Evolutionary conservation across 2,329 filamentous ascomycete species (phyloP).

Genomic region (Ceratocystis cubensis): DNA sequence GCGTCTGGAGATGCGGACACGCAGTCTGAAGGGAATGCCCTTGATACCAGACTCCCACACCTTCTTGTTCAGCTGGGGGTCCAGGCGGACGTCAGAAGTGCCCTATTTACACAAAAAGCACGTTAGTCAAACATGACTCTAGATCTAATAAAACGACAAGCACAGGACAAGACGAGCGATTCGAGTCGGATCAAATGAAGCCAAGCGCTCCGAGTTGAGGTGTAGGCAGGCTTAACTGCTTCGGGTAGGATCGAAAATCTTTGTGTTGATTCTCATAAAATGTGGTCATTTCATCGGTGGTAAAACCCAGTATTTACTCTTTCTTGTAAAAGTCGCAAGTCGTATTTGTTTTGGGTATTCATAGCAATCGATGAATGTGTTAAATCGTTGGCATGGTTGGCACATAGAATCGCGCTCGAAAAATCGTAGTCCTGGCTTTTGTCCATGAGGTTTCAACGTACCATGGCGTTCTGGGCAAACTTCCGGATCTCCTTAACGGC

Average conservation of each 20-base stretch:
- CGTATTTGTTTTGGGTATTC: neutral
- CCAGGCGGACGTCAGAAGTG: conserved; percentile 90
- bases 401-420: neutral
- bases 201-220: neutral
- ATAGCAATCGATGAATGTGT: neutral
- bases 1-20: conserved; percentile 97
- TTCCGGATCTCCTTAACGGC: conserved; percentile 99
- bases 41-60: conserved; percentile 99
- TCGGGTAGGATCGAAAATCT: neutral
- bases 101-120: conserved; percentile 44
- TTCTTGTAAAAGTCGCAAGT: neutral
- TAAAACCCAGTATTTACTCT: neutral
- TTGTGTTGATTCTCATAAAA: neutral
- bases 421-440: conserved; percentile 14
- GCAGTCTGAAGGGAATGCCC: conserved; percentile 94
- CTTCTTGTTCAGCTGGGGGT: conserved; percentile 99
- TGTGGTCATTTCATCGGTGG: neutral
- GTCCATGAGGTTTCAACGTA: conserved; percentile 39
- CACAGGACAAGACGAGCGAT: neutral
- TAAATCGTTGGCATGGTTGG: neutral
- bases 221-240: neutral
- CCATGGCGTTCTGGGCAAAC: conserved; percentile 91
- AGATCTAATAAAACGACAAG: neutral
- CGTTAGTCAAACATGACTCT: conserved; percentile 18
- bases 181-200: neutral